Conservation (phyloP, 495 filamentous ascomycete species). For the Rostrohypoxylon terebratum region DNA sequence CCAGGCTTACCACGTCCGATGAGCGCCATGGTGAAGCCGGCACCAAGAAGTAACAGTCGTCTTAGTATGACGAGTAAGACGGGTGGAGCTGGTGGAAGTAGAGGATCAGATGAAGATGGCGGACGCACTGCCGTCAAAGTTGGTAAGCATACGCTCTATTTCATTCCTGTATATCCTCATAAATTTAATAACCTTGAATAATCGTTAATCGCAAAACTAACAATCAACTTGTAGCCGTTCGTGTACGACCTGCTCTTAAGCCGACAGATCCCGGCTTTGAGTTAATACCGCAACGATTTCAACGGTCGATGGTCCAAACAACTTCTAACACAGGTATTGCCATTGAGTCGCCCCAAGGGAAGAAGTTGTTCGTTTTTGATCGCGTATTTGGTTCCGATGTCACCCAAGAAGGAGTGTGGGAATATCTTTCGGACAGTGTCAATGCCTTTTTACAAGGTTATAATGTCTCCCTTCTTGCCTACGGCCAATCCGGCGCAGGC, state of each 20-base stretch:
- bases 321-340: conserved; percentile 84
- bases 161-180: conserved; percentile 2
- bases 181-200: conserved; percentile 18
- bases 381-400: conserved; percentile 89
- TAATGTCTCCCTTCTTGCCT: conserved; percentile 98
- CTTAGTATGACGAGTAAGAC: conserved; percentile 87
- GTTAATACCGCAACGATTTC: conserved; percentile 94
- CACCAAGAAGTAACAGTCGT: conserved; percentile 83
- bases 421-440: conserved; percentile 92
- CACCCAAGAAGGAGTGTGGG: conserved; percentile 91
- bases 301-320: conserved; percentile 90
- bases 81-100: conserved; percentile 80
- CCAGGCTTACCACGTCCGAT: conserved; percentile 73
- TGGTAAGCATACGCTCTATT: conserved; percentile 75
- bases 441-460: conserved; percentile 94
- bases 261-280: conserved; percentile 91
- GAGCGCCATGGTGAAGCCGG: conserved; percentile 85
- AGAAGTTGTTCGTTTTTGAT: conserved; percentile 96
- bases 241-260: conserved; percentile 89
- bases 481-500: conserved; percentile 99
- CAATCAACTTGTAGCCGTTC: conserved; percentile 73
- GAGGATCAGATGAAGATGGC: conserved; percentile 91
- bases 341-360: conserved; percentile 90
- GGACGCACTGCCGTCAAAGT: conserved; percentile 97
- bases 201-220: conserved; percentile 38